Percentiles rank a stretch among this genome's conserved stretches.
Evolutionary conservation across 2,329 filamentous ascomycete species (phyloP).

Genomic region (Zymoseptoria crescenta): DNA sequence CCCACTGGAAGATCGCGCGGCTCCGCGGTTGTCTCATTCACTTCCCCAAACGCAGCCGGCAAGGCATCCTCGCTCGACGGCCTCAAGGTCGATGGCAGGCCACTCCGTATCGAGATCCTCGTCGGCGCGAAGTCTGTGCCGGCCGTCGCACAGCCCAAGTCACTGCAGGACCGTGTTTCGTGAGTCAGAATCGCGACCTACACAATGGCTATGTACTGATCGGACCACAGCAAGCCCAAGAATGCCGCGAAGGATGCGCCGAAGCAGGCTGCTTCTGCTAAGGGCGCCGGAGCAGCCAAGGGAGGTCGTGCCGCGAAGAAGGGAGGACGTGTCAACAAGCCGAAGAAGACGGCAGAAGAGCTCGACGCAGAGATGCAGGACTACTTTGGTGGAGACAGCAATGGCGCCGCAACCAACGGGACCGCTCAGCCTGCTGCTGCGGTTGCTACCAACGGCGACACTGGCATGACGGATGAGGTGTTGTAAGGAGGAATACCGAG

Average conservation of each 20-base stretch:
- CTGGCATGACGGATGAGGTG: constrained; percentile 49
- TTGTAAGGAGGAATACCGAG: constrained; percentile 32
- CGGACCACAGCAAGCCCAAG: constrained; percentile 26
- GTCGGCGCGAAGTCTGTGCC: constrained; percentile 58
- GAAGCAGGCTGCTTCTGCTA: constrained; percentile 54
- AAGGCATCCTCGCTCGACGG: constrained; percentile 85
- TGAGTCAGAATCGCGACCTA: constrained; percentile 40
- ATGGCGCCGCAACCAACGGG: constrained; percentile 39
- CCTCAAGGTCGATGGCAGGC: constrained; percentile 77
- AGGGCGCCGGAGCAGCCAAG: constrained; percentile 55
- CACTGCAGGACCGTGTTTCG: constrained; percentile 77
- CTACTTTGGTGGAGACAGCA: constrained; percentile 62
- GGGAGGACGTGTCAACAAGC: constrained; percentile 56
- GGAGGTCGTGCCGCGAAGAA: constrained; percentile 47
- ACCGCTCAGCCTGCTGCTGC: constrained; percentile 40
- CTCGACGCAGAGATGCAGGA: constrained; percentile 96
- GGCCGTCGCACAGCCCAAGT: constrained; percentile 59
- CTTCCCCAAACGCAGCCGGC: constrained; percentile 69
- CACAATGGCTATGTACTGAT: constrained; percentile 13
- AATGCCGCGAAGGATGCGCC: constrained; percentile 24
- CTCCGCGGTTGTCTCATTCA: constrained; percentile 82
- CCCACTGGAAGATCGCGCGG: constrained; percentile 87
- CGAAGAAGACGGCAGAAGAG: constrained; percentile 88
- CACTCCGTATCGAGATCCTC: constrained; percentile 80
- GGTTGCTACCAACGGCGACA: constrained; percentile 40